phyloP scores from a whole-genome alignment of 805 yeast genomes.

The Yamadazyma takamatsuzukensis region DNA sequence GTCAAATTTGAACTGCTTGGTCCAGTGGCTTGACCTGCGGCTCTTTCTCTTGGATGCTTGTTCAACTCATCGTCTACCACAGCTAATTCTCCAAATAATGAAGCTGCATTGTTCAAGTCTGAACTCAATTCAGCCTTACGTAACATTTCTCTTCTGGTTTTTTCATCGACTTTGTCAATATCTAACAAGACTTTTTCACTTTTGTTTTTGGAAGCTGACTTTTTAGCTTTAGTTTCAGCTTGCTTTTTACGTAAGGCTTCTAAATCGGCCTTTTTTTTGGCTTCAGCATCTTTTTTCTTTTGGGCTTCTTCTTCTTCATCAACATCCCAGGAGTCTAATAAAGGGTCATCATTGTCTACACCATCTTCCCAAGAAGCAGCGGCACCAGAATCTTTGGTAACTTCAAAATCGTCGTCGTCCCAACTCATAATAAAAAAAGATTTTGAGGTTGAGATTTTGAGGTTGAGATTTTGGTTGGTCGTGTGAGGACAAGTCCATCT shows the following conservation, averaged over 20 bases:
- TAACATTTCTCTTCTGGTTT: constrained; percentile 69
- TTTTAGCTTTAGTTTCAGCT: constrained; percentile 47
- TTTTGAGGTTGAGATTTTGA: constrained; percentile 1
- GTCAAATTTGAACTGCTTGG: constrained; percentile 28
- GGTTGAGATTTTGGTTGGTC: no score
- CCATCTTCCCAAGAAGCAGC: constrained; percentile 83
- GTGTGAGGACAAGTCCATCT: no score
- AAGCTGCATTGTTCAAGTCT: constrained; percentile 91
- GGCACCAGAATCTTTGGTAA: constrained; percentile 48
- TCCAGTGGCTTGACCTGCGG: constrained; percentile 43
- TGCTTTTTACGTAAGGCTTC: constrained; percentile 44
- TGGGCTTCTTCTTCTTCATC: constrained; percentile 67
- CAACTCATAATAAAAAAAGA: no score
- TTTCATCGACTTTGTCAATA: constrained; percentile 67
- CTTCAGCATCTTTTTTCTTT: constrained; percentile 41
- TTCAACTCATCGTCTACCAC: constrained; percentile 42
- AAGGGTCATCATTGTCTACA: constrained; percentile 71
- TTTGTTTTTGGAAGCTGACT: constrained; percentile 38
- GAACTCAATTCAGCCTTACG: constrained; percentile 77
- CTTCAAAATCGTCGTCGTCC: constrained; percentile 91
- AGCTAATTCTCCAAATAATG: constrained; percentile 73
- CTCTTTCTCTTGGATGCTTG: constrained; percentile 52
- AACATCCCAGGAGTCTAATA: constrained; percentile 84
- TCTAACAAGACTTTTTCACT: constrained; percentile 42
- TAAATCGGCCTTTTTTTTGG: constrained; percentile 37